Base-by-base conservation (phyloP, 2,329 filamentous ascomycete species). In the Apiospora koreana region DNA sequence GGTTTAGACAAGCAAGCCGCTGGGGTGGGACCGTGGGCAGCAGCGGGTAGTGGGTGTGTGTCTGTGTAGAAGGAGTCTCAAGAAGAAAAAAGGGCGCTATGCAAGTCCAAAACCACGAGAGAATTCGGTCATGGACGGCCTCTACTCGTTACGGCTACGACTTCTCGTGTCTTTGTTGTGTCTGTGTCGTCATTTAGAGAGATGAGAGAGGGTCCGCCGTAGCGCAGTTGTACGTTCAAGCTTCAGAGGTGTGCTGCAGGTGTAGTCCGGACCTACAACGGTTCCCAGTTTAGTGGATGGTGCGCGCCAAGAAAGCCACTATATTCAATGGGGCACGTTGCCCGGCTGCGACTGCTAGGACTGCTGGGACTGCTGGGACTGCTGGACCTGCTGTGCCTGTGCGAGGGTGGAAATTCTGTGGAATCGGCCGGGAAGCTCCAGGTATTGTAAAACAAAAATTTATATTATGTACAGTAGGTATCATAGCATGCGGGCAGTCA, bases 121-220 rank as follows among this genome's bases (percentile, higher is more conserved):
- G 50, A 35, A 35, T 58, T 58, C 50, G 28, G 50, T 58, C 28
- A 58, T 58, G 50, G 50, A 58, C 21, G 28, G 25, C 50, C 50
- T 58, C 21, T 35, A 58, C 50, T 58, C 50, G 50, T 35, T 31
- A 9, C 12, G 16, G 48, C 9, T 28, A 23, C 28, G 21, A 31
- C 25, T 54, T 31, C 25, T 54, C 48, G 48, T 31, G 48, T 54
- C 25, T 5, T 14, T 14, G 25, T 14, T 38, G 21, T 38, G 18
- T n/a, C 18, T 38, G 54, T 62, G 54, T 62, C 54, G 54, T 62
- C 54, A 62, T 62, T 62, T 62, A n/a, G 54, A 62, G 54, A 38
- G 21, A 62, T 38, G 31, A n/a, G 28, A 38, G 28, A n/a, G 31
- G 31, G 3, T 38, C 54, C 50, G 31, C n/a, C n/a, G n/a, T n/a